Evolutionary conservation across 2,329 filamentous ascomycete species (phyloP), one percentile per base, ranked within the genome.

Genomic region (Pseudogymnoascus sp.): DNA sequence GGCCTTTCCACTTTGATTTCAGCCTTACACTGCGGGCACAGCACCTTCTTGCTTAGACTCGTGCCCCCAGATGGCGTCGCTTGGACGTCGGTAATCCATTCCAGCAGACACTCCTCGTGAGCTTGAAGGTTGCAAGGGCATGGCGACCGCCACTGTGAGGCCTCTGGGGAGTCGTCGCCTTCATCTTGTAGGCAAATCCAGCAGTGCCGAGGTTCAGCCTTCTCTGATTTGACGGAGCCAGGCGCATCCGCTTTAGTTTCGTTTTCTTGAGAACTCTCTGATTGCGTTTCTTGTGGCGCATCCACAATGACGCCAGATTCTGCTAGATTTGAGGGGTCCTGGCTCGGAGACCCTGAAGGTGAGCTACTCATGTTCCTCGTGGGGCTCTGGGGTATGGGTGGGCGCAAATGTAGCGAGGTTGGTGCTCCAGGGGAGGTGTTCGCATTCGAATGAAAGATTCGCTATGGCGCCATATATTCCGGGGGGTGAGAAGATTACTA

Each of bases 21-120:
- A 1, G 86, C 83, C 74, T 96, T 95, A 82, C 95, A 99, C 67
- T 96, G 90, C 2, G 93, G 93, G 73, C 95, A 99, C 62, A 84
- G 79, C 67, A 97, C 85, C 66, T 87, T 86, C 63, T 85, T 84
- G 74, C 80, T 74, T 72, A 83, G 75, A 65, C 76, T 73, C 74
- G 68, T 78, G 75, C 67, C 78, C 77, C 65, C 78, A 40, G 21
- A 26, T 72, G 17, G 82, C 76, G 78, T 81, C 1, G 83, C 83
- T 76, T 97, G 92, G 72, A 91, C 85, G 72, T 96, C 91, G n/a
- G 90, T 88, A 17, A 97, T 88, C 93, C 93, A 99, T 71, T 91
- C 89, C 40, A 97, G 81, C 68, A 97, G 82, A 74, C 93, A 96
- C 65, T 86, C 84, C 74, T 97, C 92, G 74, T 99, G 95, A 1